Evolutionary conservation across 768 basidiomycete genomes (phyloP).

Genomic region (Rhizopogon salebrosus): DNA sequence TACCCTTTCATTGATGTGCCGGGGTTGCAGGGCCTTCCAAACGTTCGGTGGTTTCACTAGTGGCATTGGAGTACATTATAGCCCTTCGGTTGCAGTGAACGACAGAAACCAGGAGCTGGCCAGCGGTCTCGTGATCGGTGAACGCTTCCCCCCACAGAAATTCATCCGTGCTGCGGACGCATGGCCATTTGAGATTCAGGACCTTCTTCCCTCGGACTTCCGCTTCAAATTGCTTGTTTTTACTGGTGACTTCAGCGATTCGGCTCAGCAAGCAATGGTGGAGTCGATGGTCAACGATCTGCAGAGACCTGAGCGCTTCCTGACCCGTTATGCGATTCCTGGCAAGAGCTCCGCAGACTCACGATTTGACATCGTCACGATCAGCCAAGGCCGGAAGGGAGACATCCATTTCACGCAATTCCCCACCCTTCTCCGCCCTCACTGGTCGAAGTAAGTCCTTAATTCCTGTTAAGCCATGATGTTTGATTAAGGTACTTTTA

Average conservation of each 20-base stretch:
- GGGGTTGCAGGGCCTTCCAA: conserved; percentile 34
- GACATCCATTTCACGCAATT: conserved; percentile 26
- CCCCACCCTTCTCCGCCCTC: conserved; percentile 28
- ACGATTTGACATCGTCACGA: conserved; percentile 27
- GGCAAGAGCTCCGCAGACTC: conserved; percentile 17
- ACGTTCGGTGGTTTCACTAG: conserved; percentile 41
- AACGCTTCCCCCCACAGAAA: conserved; percentile 44
- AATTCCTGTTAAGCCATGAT: not conserved
- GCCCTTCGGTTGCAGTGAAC: conserved; percentile 33
- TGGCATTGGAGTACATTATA: conserved; percentile 47
- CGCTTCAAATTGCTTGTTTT: conserved; percentile 48
- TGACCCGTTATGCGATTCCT: conserved; percentile 18
- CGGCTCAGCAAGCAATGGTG: conserved; percentile 19
- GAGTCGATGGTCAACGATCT: conserved; percentile 24
- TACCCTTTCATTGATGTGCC: not conserved
- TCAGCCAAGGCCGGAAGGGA: conserved; percentile 27
- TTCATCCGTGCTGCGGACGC: conserved; percentile 44
- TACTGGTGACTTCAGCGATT: conserved; percentile 29
- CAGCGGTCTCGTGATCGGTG: conserved; percentile 37
- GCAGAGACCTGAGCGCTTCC: conserved; percentile 18
- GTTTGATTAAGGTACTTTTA: conserved; percentile 15
- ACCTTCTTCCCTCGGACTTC: conserved; percentile 41
- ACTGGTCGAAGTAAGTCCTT: conserved; percentile 37
- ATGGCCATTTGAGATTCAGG: conserved; percentile 44
- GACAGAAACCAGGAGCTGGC: conserved; percentile 32